Conservation (phyloP, 768 basidiomycete species). For the Chiua virens region DNA sequence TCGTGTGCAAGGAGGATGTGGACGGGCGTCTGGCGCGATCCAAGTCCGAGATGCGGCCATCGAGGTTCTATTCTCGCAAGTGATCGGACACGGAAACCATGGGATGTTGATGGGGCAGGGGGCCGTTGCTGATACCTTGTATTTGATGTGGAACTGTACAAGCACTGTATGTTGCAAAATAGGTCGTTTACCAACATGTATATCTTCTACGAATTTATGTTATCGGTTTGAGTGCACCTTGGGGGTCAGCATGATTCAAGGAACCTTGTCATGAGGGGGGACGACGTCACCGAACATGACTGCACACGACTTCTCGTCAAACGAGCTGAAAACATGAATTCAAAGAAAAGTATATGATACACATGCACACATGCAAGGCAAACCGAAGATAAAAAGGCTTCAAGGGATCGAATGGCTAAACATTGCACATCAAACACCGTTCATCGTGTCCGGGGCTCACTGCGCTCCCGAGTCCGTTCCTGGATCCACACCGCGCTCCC, state of each 20-base stretch:
- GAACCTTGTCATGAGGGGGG: too few species aligned
- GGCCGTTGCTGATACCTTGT: background rate
- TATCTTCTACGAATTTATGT: too few species aligned
- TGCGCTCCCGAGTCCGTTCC: background rate
- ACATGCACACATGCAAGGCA: background rate
- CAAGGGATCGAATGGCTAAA: conserved; percentile 1
- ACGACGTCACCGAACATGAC: too few species aligned
- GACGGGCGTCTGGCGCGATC: conserved; percentile 16
- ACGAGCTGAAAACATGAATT: conserved; percentile 17
- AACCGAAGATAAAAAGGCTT: background rate
- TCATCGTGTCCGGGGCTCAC: background rate
- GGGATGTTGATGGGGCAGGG: too few species aligned
- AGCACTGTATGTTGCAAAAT: background rate
- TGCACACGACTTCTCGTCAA: background rate
- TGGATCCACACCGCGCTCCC: background rate
- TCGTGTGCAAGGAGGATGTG: conserved; percentile 11
- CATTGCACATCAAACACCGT: too few species aligned
- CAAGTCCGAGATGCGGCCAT: conserved; percentile 28
- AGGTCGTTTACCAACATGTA: background rate
- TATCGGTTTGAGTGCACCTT: too few species aligned
- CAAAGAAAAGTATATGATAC: conserved; percentile 1
- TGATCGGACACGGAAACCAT: conserved; percentile 9
- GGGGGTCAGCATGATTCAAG: too few species aligned
- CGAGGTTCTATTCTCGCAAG: conserved; percentile 15
- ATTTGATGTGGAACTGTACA: conserved; percentile 8